Evolutionary conservation across 2,329 filamentous ascomycete species (phyloP).

Genomic region (Pseudogymnoascus sp.): DNA sequence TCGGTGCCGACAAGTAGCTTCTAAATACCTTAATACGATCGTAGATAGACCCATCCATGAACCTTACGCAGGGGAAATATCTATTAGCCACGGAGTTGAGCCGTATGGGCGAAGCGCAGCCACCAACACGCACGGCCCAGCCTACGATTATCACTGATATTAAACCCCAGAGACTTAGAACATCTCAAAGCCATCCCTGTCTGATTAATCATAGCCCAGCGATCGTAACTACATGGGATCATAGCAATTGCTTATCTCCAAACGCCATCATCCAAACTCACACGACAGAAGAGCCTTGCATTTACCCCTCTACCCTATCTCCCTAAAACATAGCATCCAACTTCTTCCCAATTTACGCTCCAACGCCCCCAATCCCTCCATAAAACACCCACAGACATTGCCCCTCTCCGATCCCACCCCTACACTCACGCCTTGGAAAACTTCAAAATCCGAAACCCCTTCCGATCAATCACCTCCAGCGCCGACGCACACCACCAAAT

Average conservation of each 20-base stretch:
- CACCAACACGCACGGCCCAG: not conserved
- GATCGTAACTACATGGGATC: not conserved
- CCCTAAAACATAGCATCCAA: not conserved
- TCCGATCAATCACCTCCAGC: conserved; percentile 13
- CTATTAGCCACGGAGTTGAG: not conserved
- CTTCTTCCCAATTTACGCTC: not conserved
- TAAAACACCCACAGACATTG: not conserved
- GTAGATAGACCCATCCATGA: not conserved
- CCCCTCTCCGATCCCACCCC: not conserved
- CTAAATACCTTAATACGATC: not conserved
- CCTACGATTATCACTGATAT: not conserved
- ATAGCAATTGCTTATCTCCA: conserved; percentile 1
- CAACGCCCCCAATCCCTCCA: not conserved
- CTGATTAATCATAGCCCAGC: not conserved
- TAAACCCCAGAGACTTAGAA: not conserved
- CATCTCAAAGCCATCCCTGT: not conserved
- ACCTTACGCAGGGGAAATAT: not conserved
- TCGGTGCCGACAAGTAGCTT: not conserved
- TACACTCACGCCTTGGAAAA: not conserved
- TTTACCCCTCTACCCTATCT: not conserved
- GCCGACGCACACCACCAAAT: conserved; percentile 16
- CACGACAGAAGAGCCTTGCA: not conserved
- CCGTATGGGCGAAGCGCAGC: not conserved
- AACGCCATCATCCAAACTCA: not conserved
- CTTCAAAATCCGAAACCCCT: conserved; percentile 13